phyloP scores from a whole-genome alignment of 148 eudicot genomes.

The Amaranthus hypochondriacus region DNA sequence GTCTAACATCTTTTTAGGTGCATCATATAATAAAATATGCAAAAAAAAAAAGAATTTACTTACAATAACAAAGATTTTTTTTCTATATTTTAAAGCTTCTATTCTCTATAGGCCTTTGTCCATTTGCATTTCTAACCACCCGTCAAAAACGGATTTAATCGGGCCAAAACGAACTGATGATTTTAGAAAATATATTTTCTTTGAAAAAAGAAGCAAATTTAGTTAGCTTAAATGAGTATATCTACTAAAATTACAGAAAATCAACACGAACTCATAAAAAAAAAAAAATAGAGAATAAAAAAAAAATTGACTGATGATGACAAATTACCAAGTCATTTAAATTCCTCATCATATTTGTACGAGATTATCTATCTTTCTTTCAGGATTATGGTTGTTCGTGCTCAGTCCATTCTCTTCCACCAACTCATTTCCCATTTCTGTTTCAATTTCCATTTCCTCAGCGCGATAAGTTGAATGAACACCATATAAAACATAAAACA shows the following conservation, averaged over 20 bases:
- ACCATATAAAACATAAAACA: slow-evolving; percentile 63
- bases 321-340: neutral
- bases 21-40: too few species aligned
- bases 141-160: too few species aligned
- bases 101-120: too few species aligned
- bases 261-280: neutral
- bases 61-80: too few species aligned
- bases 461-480: slow-evolving; percentile 66
- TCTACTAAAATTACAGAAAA: slow-evolving; percentile 1
- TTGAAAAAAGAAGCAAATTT: too few species aligned
- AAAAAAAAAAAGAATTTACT: too few species aligned
- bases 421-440: slow-evolving; percentile 24
- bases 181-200: too few species aligned
- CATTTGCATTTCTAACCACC: too few species aligned
- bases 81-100: too few species aligned
- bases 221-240: neutral
- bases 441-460: slow-evolving; percentile 35
- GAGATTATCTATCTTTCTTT: slow-evolving; percentile 41
- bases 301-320: neutral
- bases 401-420: slow-evolving; percentile 24
- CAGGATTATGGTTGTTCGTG: slow-evolving; percentile 21
- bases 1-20: neutral
- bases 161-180: too few species aligned
- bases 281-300: neutral
- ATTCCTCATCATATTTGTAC: slow-evolving; percentile 18